A percentile compares a stretch with the other conserved stretches of the same genome.
phyloP scores from a whole-genome alignment of 306 rosid genomes.

The Corylus avellana region DNA sequence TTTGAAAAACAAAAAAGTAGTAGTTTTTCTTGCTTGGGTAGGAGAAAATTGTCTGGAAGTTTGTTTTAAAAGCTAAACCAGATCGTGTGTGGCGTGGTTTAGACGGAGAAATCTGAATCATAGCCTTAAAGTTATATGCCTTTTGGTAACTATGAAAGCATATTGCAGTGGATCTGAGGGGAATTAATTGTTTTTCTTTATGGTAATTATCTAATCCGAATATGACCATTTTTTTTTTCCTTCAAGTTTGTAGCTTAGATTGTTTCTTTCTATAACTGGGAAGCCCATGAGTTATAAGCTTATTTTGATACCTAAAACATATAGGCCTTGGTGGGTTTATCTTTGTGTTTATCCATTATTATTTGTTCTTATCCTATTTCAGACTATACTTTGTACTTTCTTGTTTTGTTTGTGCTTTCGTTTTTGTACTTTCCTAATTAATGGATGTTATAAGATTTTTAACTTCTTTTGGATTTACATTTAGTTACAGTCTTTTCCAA shows the following conservation, averaged over 20 bases:
- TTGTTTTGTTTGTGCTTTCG: background rate
- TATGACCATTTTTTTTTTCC: too few relatives aligned
- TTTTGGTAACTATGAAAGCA: background rate
- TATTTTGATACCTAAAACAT: background rate
- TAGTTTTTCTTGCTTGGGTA: background rate
- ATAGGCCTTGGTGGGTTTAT: background rate
- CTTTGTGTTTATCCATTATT: background rate
- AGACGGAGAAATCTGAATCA: conserved; percentile 20
- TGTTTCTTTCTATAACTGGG: background rate
- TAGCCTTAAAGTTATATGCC: background rate
- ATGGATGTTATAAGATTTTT: conserved; percentile 8
- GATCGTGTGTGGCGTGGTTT: conserved; percentile 23
- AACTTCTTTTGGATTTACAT: background rate
- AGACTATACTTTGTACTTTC: background rate
- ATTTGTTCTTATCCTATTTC: background rate
- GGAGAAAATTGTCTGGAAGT: background rate
- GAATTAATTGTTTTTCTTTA: background rate
- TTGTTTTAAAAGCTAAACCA: conserved; percentile 15
- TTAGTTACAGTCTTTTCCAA: conserved; percentile 11
- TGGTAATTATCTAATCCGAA: background rate
- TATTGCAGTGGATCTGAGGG: background rate
- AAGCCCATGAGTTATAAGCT: background rate
- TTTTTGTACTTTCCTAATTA: background rate
- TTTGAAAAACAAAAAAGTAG: background rate
- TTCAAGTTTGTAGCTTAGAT: background rate